Base-by-base conservation (phyloP, 495 filamentous ascomycete species). In the Neurospora sp. region DNA sequence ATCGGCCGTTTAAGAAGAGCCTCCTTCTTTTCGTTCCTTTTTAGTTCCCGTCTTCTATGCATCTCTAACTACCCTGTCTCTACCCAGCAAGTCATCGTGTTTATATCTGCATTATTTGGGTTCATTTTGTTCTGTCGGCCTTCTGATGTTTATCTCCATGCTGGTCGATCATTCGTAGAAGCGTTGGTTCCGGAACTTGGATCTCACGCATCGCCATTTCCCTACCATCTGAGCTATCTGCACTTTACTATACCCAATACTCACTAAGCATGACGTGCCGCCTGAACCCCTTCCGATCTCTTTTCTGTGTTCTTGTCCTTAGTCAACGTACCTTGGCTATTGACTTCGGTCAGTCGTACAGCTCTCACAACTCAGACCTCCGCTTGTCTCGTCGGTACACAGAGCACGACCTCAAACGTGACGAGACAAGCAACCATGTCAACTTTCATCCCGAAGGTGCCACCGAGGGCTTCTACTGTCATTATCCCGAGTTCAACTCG, bases 401-500 rank as follows among this genome's bases (percentile, higher is more conserved):
- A 16, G 53, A 65, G 27, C 1, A 65, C 0, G 53, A 65, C 14
- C 27, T 65, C 53, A 45, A 20, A 20, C 18, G 2, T 3, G 6
- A 16, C 53, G 7, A 3, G 47, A 27, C 20, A 59, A 59, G 14
- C 14, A 1, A 4, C 4, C 42, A 47, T 18, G 42, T 74, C 53
- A 39, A 38, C 2, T 74, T 74, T 16, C 42, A 70, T 35, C 73
- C 73, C 12, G 70, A 47, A 16, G 73, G 73, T 14, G 44, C 73
- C 8, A 41, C 71, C 9, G 27, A 39, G 10, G 71, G 65, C 10
- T 72, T 74, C 53, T 39, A 38, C 22, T 74, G 73, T 22, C 68
- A 73, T 20, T 74, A 74, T 39, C 73, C 73, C 1, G 22, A 39
- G 6, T 53, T 74, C 0, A 68, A 44, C 39, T 31, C 71, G 3